A percentile compares a stretch with the other conserved stretches of the same genome.
Evolutionary conservation across 1,139 yeast genomes (phyloP).

Genomic region (Geotrichum macrosporum): DNA sequence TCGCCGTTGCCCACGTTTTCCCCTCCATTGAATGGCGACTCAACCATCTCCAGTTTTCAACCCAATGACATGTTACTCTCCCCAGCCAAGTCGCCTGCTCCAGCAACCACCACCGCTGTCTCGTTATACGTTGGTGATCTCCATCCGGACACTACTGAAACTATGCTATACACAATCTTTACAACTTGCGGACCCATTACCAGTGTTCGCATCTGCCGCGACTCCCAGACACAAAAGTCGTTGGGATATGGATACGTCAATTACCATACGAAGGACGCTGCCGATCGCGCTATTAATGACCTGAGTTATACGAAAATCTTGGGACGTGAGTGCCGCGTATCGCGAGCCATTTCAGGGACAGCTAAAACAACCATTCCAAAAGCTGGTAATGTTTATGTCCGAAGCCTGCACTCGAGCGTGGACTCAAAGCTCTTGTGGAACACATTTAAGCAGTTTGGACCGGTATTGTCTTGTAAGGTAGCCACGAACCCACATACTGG

Average conservation of each 20-base stretch:
- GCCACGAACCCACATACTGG: slow-evolving; percentile 70
- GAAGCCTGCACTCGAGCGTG: slow-evolving; percentile 69
- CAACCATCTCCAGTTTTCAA: background rate
- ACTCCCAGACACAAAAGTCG: slow-evolving; percentile 39
- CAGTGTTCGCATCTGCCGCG: slow-evolving; percentile 48
- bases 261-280: slow-evolving; percentile 40
- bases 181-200: slow-evolving; percentile 40
- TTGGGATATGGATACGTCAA: slow-evolving; percentile 52
- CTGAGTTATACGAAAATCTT: slow-evolving; percentile 43
- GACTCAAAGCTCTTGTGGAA: slow-evolving; percentile 87
- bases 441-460: slow-evolving; percentile 81
- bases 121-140: slow-evolving; percentile 52
- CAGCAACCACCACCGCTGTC: background rate
- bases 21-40: background rate
- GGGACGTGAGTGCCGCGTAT: slow-evolving; percentile 47
- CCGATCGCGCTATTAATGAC: slow-evolving; percentile 43
- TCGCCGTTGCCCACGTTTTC: background rate
- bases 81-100: background rate
- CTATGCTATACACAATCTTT: slow-evolving; percentile 39
- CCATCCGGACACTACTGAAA: slow-evolving; percentile 41
- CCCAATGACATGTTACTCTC: background rate
- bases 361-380: slow-evolving; percentile 11
- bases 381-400: slow-evolving; percentile 35
- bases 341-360: slow-evolving; percentile 46
- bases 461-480: slow-evolving; percentile 78